Percentiles rank a stretch among this genome's conserved stretches.
phyloP scores from a whole-genome alignment of 208 protist genomes.

The Trypanosomatidae sp. region DNA sequence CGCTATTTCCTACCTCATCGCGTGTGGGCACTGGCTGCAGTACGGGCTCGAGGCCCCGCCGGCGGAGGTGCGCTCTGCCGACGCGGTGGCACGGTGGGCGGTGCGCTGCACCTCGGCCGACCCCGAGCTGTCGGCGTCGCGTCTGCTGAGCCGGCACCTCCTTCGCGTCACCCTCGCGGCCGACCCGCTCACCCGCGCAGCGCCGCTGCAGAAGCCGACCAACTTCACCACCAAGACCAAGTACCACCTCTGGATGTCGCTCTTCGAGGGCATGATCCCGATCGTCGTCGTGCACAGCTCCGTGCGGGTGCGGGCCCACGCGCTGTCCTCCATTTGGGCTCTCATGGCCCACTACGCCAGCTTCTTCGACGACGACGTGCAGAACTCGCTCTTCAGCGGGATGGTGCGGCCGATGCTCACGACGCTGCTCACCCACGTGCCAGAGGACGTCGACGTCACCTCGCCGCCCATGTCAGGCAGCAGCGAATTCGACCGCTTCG shows the following conservation, averaged over 20 bases:
- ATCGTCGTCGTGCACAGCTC: slow-evolving; percentile 72
- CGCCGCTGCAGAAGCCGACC: slow-evolving; percentile 51
- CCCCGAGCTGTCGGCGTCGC: slow-evolving; percentile 36
- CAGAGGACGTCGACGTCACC: slow-evolving; percentile 14
- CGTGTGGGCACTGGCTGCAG: slow-evolving; percentile 82
- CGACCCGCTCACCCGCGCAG: slow-evolving; percentile 37
- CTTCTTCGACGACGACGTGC: slow-evolving; percentile 58
- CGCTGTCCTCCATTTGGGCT: slow-evolving; percentile 57
- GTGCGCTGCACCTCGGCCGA: slow-evolving; percentile 47
- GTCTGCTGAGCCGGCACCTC: slow-evolving; percentile 24
- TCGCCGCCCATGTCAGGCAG: slow-evolving; percentile 15
- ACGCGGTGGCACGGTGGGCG: slow-evolving; percentile 52
- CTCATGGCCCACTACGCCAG: slow-evolving; percentile 58
- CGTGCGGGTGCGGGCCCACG: slow-evolving; percentile 66
- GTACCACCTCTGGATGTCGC: slow-evolving; percentile 81
- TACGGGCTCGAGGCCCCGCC: slow-evolving; percentile 77
- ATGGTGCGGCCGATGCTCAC: slow-evolving; percentile 66
- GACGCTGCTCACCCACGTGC: slow-evolving; percentile 50
- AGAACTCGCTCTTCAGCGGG: slow-evolving; percentile 54
- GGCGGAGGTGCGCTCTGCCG: slow-evolving; percentile 39
- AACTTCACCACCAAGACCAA: slow-evolving; percentile 50
- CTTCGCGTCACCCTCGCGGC: slow-evolving; percentile 48
- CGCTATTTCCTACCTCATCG: slow-evolving; percentile 69
- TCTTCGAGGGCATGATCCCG: slow-evolving; percentile 80
- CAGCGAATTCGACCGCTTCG: slow-evolving; percentile 35